Evolutionary conservation across 768 basidiomycete species (phyloP).

Genomic region (Tulasnella sp.): DNA sequence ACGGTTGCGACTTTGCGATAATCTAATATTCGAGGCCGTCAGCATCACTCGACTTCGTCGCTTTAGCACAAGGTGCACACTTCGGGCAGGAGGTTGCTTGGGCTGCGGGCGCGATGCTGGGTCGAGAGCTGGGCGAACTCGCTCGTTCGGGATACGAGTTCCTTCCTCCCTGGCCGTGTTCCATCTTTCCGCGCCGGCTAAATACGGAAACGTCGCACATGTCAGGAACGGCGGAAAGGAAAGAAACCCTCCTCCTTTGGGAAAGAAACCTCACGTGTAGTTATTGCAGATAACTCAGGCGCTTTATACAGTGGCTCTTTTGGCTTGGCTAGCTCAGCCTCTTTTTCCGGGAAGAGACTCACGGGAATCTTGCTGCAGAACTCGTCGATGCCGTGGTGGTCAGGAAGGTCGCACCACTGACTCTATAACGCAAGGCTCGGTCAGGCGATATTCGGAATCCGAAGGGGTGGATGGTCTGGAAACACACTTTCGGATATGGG

Average conservation of each 20-base stretch:
- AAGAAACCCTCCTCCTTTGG: too few relatives aligned
- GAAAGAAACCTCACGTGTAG: constrained; percentile 6
- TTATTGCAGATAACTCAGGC: not conserved
- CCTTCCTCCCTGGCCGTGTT: not conserved
- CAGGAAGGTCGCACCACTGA: constrained; percentile 16
- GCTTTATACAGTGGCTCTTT: not conserved
- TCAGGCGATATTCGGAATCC: not conserved
- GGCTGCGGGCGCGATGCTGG: not conserved
- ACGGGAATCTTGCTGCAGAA: not conserved
- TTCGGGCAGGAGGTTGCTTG: not conserved
- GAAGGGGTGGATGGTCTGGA: not conserved
- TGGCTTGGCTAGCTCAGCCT: not conserved
- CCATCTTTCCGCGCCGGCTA: not conserved
- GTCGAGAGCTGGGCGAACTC: not conserved
- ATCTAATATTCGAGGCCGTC: not conserved
- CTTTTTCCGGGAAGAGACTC: constrained; percentile 22
- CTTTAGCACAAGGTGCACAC: not conserved
- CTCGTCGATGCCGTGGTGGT: not conserved
- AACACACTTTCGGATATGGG: constrained; percentile 18
- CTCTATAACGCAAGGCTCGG: not conserved
- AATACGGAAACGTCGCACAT: not conserved
- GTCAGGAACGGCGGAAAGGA: not conserved
- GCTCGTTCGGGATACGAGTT: not conserved
- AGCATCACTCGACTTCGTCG: not conserved
- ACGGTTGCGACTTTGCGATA: not conserved